phyloP scores from a whole-genome alignment of 768 basidiomycete species.

The Pleurotus salmoneostramineus region DNA sequence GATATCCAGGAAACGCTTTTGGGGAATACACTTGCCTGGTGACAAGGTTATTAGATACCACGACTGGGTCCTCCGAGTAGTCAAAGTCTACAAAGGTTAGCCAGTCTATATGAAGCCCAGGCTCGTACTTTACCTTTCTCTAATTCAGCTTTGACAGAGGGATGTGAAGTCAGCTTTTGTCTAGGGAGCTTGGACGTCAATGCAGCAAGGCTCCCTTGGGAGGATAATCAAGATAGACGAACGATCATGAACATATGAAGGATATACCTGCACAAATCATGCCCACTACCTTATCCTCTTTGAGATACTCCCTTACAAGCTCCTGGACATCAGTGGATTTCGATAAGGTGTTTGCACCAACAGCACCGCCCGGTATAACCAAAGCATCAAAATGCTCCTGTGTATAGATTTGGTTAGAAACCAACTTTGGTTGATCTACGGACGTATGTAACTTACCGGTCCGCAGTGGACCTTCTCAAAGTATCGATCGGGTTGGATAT shows the following conservation, averaged over 20 bases:
- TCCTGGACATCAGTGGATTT: slow-evolving; percentile 54
- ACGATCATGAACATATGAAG: not conserved
- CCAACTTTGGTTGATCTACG: too few species aligned
- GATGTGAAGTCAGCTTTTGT: slow-evolving; percentile 77
- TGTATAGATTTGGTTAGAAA: not conserved
- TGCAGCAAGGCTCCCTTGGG: slow-evolving; percentile 65
- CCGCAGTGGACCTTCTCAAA: slow-evolving; percentile 41
- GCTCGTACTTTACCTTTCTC: slow-evolving; percentile 34
- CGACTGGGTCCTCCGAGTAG: slow-evolving; percentile 71
- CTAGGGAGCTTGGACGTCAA: slow-evolving; percentile 53
- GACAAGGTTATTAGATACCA: slow-evolving; percentile 66
- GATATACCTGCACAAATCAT: slow-evolving; percentile 81
- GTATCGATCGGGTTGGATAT: slow-evolving; percentile 62
- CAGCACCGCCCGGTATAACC: slow-evolving; percentile 75
- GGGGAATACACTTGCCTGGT: slow-evolving; percentile 51
- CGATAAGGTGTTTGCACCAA: slow-evolving; percentile 74
- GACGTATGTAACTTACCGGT: slow-evolving; percentile 35
- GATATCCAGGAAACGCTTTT: too few species aligned
- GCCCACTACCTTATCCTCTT: slow-evolving; percentile 56
- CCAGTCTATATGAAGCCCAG: too few species aligned
- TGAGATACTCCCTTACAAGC: slow-evolving; percentile 55
- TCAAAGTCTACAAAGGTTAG: slow-evolving; percentile 49
- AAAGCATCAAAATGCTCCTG: slow-evolving; percentile 67
- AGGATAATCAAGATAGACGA: not conserved
- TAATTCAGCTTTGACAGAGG: slow-evolving; percentile 60